Conservation (phyloP, 805 yeast genomes). For the Saturnispora galanensis region DNA sequence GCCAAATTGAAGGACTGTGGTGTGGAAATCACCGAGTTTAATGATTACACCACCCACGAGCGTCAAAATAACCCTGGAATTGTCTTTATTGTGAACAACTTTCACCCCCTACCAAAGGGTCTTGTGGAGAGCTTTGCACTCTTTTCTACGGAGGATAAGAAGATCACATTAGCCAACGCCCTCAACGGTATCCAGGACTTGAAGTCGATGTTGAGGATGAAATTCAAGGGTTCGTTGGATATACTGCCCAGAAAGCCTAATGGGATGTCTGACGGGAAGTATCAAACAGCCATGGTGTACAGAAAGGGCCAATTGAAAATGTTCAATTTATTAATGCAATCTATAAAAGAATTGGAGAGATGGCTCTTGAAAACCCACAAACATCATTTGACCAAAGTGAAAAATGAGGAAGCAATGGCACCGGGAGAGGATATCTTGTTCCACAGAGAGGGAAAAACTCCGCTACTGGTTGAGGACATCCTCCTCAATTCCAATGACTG, state of each 20-base stretch:
- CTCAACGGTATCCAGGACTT: conserved; percentile 56
- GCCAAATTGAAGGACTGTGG: conserved; percentile 12
- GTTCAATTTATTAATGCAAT: conserved; percentile 28
- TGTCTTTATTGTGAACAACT: conserved; percentile 21
- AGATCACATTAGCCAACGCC: conserved; percentile 39
- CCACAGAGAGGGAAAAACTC: conserved; percentile 2
- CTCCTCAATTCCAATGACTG: conserved; percentile 1
- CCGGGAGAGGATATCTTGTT: neutral
- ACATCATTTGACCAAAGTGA: conserved; percentile 17
- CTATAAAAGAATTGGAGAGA: conserved; percentile 36
- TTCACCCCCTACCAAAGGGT: conserved; percentile 32
- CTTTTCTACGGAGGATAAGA: conserved; percentile 21
- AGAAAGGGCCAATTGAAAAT: conserved; percentile 33
- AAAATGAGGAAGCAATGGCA: conserved; percentile 10
- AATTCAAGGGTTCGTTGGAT: conserved; percentile 24
- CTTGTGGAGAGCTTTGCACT: conserved; percentile 42
- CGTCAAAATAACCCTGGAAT: conserved; percentile 2
- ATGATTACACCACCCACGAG: conserved; percentile 23
- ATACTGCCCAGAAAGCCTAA: conserved; percentile 8
- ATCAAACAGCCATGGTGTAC: conserved; percentile 27
- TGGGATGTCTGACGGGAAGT: conserved; percentile 8
- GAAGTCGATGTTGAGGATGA: conserved; percentile 42
- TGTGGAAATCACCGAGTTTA: conserved; percentile 19
- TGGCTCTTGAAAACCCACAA: conserved; percentile 27
- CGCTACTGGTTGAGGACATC: neutral